phyloP scores from a whole-genome alignment of 345 rosid genomes.

The Draba incana region DNA sequence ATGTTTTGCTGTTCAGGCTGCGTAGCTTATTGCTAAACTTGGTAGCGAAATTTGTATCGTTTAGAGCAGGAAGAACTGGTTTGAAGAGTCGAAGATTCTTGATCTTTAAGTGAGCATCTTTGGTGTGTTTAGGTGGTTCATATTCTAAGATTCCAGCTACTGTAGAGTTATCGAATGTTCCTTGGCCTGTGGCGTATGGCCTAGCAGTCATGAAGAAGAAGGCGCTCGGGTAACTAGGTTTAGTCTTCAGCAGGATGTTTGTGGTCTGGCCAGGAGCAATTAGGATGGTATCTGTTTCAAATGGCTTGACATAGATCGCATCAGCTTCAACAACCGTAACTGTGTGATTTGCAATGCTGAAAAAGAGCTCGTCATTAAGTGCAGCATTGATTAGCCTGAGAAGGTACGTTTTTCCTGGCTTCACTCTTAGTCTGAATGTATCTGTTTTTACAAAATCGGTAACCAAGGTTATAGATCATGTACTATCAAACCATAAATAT shows the following conservation, averaged over 20 bases:
- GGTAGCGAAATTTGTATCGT: constrained; percentile 57
- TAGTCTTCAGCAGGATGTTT: constrained; percentile 43
- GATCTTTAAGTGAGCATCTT: background rate
- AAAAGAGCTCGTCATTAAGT: constrained; percentile 47
- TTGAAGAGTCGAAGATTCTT: constrained; percentile 51
- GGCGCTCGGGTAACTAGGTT: constrained; percentile 42
- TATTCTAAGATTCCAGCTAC: constrained; percentile 47
- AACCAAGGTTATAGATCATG: background rate
- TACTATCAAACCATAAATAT: constrained; percentile 8
- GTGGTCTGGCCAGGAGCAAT: constrained; percentile 49
- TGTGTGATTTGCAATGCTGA: constrained; percentile 47
- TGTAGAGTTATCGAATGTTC: constrained; percentile 52
- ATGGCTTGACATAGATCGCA: constrained; percentile 46
- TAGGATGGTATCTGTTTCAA: constrained; percentile 43
- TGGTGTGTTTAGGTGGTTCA: constrained; percentile 31
- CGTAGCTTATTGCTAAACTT: constrained; percentile 54
- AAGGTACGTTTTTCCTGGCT: constrained; percentile 48
- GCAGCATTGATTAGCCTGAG: constrained; percentile 48
- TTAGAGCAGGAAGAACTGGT: constrained; percentile 57
- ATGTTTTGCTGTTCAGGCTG: constrained; percentile 47
- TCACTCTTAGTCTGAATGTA: constrained; percentile 46
- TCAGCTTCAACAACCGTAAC: constrained; percentile 47
- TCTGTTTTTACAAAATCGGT: constrained; percentile 36
- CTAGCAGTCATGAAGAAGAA: constrained; percentile 62
- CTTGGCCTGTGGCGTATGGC: constrained; percentile 69